Evolutionary conservation across 179 eudicot species (phyloP).

Genomic region (Corrigiola litoralis): DNA sequence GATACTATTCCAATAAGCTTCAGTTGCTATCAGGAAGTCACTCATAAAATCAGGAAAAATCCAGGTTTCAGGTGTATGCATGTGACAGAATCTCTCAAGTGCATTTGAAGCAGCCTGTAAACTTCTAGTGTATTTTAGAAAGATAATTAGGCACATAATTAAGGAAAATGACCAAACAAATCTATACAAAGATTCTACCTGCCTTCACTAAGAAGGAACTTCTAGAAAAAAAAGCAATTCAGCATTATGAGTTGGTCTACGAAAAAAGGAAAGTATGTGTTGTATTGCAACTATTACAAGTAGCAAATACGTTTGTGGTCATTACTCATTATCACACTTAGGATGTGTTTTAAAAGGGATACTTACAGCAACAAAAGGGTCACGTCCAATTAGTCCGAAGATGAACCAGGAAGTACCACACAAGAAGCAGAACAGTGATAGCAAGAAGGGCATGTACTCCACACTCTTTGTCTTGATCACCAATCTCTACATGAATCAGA

Average conservation of each 20-base stretch:
- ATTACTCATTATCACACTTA: neutral
- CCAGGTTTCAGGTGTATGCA: no score
- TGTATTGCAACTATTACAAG: no score
- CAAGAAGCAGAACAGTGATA: conserved; percentile 77
- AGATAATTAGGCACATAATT: neutral
- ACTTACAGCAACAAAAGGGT: conserved; percentile 77
- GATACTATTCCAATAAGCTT: no score
- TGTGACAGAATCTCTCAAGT: no score
- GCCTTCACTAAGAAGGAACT: neutral
- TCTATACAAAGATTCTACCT: neutral
- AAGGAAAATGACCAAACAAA: conserved; percentile 3
- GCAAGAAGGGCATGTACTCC: conserved; percentile 91
- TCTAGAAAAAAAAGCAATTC: neutral
- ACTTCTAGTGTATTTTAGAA: no score
- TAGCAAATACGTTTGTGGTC: no score
- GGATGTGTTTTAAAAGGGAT: neutral
- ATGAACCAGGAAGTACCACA: conserved; percentile 91
- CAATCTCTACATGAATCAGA: conserved; percentile 49
- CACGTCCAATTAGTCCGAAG: conserved; percentile 73
- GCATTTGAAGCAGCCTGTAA: no score
- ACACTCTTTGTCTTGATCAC: conserved; percentile 85
- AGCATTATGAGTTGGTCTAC: neutral
- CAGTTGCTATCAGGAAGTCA: no score
- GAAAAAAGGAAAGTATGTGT: neutral
- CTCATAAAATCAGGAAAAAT: conserved; percentile 4